Conservation (phyloP, 2,329 filamentous ascomycete species). For the Fusarium tanahbumbuense region DNA sequence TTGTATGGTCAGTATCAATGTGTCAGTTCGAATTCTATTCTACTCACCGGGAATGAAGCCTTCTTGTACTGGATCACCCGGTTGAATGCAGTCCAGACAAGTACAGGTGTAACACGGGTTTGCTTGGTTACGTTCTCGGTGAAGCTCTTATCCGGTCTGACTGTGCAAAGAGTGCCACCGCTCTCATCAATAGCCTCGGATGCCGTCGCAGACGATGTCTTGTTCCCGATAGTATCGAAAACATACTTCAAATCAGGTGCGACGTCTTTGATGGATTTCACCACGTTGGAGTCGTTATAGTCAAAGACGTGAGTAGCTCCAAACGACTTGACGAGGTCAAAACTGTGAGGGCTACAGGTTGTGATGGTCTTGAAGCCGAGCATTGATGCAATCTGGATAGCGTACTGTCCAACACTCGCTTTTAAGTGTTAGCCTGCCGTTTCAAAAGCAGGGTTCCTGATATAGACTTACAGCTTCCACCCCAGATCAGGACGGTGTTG, state of each 20-base stretch:
- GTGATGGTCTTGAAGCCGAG: conserved; percentile 51
- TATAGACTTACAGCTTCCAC: conserved; percentile 56
- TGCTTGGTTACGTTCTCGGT: conserved; percentile 51
- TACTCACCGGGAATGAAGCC: conserved; percentile 53
- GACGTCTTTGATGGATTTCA: conserved; percentile 49
- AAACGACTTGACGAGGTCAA: conserved; percentile 47
- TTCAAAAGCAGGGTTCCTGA: background rate
- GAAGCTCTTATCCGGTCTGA: conserved; percentile 54
- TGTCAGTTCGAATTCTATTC: background rate
- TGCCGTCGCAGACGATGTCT: conserved; percentile 49
- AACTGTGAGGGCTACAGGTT: conserved; percentile 51
- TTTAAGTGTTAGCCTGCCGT: background rate
- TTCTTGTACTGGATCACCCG: conserved; percentile 53
- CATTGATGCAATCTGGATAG: conserved; percentile 52
- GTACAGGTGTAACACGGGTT: conserved; percentile 54
- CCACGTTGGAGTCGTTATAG: conserved; percentile 53
- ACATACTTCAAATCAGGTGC: conserved; percentile 51
- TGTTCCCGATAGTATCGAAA: conserved; percentile 58
- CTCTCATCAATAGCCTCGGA: conserved; percentile 47
- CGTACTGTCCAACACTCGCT: conserved; percentile 55
- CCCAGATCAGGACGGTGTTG: conserved; percentile 55
- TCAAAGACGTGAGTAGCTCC: conserved; percentile 55
- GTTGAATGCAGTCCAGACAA: conserved; percentile 58
- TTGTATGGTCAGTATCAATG: background rate
- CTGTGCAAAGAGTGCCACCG: conserved; percentile 54